Percentiles rank a stretch among this genome's conserved stretches.
Conservation (phyloP, 768 basidiomycete genomes). For the Trametes villosa region DNA sequence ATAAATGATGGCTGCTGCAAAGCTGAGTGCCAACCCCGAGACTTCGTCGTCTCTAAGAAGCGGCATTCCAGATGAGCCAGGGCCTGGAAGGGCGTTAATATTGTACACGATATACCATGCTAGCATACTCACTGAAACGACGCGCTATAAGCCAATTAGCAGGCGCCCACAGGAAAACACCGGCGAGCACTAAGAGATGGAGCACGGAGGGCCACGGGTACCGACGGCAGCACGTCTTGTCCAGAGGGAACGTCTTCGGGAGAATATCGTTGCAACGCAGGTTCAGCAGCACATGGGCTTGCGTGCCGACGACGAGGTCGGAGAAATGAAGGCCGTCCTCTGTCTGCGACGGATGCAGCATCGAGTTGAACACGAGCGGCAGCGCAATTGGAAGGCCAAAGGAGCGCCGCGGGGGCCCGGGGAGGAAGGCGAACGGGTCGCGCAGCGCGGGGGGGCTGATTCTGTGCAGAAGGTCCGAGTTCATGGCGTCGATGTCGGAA, state of each 20-base stretch:
- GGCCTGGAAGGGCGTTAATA: constrained; percentile 15
- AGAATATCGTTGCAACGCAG: constrained; percentile 87
- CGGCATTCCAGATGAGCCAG: constrained; percentile 19
- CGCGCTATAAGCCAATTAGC: constrained; percentile 43
- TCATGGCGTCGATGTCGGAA: constrained; percentile 90
- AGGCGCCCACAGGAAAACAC: constrained; percentile 57
- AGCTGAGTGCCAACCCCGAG: constrained; percentile 65
- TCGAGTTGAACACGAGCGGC: constrained; percentile 79
- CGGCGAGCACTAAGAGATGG: constrained; percentile 56
- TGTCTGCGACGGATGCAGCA: constrained; percentile 76
- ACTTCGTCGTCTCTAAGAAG: constrained; percentile 43
- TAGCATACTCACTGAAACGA: constrained; percentile 27
- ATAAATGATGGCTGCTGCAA: constrained; percentile 70
- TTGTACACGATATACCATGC: background rate
- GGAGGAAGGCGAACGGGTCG: constrained; percentile 37
- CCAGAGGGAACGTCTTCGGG: constrained; percentile 57
- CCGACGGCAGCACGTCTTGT: constrained; percentile 75
- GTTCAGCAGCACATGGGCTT: constrained; percentile 81
- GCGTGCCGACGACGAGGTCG: constrained; percentile 59
- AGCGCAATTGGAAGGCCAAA: constrained; percentile 51
- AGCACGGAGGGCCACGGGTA: constrained; percentile 70
- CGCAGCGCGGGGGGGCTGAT: constrained; percentile 43
- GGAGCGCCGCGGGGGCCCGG: constrained; percentile 20
- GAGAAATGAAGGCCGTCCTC: constrained; percentile 87
- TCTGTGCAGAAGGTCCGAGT: constrained; percentile 78